Percentiles rank a stretch among this genome's conserved stretches.
phyloP scores from a whole-genome alignment of 1,284 basidiomycete genomes.

The Caloboletus inedulis region DNA sequence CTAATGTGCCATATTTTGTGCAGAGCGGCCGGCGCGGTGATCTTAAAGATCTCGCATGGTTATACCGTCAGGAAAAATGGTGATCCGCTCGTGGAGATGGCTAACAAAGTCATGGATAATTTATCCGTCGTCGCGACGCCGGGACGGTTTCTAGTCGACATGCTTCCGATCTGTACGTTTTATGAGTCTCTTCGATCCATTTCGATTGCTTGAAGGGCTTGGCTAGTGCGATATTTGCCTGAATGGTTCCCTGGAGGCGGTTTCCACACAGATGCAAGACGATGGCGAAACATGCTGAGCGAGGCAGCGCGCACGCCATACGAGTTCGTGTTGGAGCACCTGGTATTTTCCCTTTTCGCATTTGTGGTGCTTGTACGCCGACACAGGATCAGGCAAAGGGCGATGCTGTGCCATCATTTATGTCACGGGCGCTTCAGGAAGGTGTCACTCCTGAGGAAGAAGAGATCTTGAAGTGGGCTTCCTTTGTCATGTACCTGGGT shows the following conservation, averaged over 20 bases:
- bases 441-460: conserved; percentile 15
- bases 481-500: conserved; percentile 19
- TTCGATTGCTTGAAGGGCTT: background rate
- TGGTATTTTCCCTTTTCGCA: conserved; percentile 25
- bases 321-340: conserved; percentile 37
- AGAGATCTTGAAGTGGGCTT: conserved; percentile 14
- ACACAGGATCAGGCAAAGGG: conserved; percentile 36
- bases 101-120: conserved; percentile 15
- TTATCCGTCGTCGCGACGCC: conserved; percentile 14
- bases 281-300: conserved; percentile 34
- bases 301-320: conserved; percentile 37
- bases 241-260: conserved; percentile 43
- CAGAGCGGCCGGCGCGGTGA: conserved; percentile 8
- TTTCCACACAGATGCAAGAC: conserved; percentile 39
- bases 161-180: conserved; percentile 27
- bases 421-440: conserved; percentile 21
- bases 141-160: conserved; percentile 29
- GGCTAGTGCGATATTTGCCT: conserved; percentile 23
- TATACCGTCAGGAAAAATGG: conserved; percentile 19
- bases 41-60: conserved; percentile 20
- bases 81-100: conserved; percentile 27
- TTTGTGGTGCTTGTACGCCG: background rate
- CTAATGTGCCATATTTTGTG: background rate
- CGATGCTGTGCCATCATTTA: conserved; percentile 36
- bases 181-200: background rate